phyloP scores from a whole-genome alignment of 257 asterid species.

The Vinca minor region DNA sequence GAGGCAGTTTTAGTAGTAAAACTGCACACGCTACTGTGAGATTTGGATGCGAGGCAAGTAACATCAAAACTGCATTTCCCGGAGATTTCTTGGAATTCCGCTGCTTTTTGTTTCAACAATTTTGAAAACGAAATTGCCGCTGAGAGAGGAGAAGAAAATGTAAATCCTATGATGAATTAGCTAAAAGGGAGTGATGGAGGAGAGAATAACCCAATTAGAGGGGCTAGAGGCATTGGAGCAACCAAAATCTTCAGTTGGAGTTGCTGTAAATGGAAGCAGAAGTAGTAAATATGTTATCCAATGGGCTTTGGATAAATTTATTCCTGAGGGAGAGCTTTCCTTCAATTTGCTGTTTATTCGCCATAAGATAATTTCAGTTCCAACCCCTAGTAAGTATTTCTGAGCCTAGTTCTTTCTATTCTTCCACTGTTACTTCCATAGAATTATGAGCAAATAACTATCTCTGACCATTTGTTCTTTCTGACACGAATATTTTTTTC shows the following conservation, averaged over 20 bases:
- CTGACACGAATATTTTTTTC: too few relatives aligned
- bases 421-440: background rate
- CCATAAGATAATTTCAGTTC: slow-evolving; percentile 46
- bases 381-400: slow-evolving; percentile 70
- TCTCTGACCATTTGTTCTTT: too few relatives aligned
- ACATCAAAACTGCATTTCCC: background rate
- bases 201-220: slow-evolving; percentile 18
- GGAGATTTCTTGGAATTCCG: background rate
- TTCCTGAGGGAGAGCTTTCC: slow-evolving; percentile 52
- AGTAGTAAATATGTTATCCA: slow-evolving; percentile 47
- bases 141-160: too few relatives aligned
- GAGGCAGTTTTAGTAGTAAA: background rate
- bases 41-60: background rate
- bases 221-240: slow-evolving; percentile 25
- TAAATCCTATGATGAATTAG: background rate
- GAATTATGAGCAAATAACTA: too few relatives aligned
- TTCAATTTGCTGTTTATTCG: slow-evolving; percentile 66
- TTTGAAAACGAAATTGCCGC: too few relatives aligned
- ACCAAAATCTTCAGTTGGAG: slow-evolving; percentile 30
- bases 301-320: slow-evolving; percentile 93
- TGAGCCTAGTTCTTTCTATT: background rate
- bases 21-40: background rate
- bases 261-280: slow-evolving; percentile 56
- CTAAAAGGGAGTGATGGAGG: slow-evolving; percentile 27
- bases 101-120: background rate